phyloP scores from a whole-genome alignment of 495 filamentous ascomycete genomes.

The Neurospora tetrasperma region DNA sequence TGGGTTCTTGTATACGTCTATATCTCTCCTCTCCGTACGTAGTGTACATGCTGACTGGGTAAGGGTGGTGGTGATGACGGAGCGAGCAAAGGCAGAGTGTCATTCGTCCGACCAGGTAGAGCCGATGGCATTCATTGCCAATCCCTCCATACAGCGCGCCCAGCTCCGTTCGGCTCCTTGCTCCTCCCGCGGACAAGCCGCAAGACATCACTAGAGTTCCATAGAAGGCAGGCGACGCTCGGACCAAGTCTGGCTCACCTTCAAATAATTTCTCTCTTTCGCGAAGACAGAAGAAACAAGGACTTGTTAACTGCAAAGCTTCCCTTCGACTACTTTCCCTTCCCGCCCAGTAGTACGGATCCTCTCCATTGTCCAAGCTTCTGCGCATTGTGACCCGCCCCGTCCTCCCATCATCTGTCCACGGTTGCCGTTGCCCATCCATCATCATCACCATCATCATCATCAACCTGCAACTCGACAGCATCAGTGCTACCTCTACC shows the following conservation, averaged over 20 bases:
- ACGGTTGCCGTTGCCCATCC: neutral
- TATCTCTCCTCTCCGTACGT: neutral
- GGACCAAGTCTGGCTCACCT: slow-evolving; percentile 17
- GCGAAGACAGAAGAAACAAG: slow-evolving; percentile 9
- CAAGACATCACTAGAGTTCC: neutral
- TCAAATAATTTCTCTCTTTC: slow-evolving; percentile 25
- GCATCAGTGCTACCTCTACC: neutral
- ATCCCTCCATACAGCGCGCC: neutral
- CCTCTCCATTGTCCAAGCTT: slow-evolving; percentile 11
- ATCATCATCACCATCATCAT: neutral
- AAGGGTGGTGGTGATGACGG: neutral
- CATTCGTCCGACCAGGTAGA: neutral
- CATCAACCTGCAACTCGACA: neutral
- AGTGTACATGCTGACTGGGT: neutral
- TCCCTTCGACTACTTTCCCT: slow-evolving; percentile 12
- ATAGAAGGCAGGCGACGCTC: slow-evolving; percentile 14
- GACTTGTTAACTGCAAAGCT: slow-evolving; percentile 12
- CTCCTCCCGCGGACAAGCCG: neutral
- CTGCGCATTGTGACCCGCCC: slow-evolving; percentile 16
- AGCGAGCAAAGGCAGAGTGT: neutral
- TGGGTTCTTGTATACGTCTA: neutral
- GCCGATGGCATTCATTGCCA: neutral
- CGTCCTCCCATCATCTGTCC: neutral
- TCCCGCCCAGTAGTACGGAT: slow-evolving; percentile 1
- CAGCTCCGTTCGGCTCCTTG: neutral